A percentile compares a stretch with the other conserved stretches of the same genome.
Conservation (phyloP, 441 rosid genomes). For the Erodium trifolium region DNA sequence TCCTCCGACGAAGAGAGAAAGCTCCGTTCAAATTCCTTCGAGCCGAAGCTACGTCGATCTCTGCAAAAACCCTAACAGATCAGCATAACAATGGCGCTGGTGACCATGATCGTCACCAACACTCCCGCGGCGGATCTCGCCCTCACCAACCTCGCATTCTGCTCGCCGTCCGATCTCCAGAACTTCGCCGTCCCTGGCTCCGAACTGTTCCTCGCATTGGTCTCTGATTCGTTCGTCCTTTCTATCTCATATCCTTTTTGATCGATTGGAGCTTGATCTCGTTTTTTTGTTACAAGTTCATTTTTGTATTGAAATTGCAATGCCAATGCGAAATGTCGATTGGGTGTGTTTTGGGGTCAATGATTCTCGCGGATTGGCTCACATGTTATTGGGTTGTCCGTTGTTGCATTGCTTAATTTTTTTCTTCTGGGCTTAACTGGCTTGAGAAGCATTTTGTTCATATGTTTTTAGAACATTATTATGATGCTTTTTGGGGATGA, state of each 20-base stretch:
- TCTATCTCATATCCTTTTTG: slow-evolving; percentile 73
- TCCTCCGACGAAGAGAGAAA: background rate
- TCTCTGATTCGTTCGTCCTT: slow-evolving; percentile 54
- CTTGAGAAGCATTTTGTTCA: background rate
- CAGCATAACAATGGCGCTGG: slow-evolving; percentile 4
- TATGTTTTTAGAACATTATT: background rate
- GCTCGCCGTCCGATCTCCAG: slow-evolving; percentile 71
- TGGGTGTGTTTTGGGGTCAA: background rate
- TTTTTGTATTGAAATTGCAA: background rate
- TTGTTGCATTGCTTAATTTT: background rate
- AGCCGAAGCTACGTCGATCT: slow-evolving; percentile 10
- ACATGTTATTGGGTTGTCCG: background rate
- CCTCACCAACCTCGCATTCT: slow-evolving; percentile 73
- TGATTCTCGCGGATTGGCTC: background rate
- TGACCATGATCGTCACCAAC: slow-evolving; percentile 61
- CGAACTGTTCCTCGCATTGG: slow-evolving; percentile 57
- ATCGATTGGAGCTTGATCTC: background rate
- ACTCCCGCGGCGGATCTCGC: slow-evolving; percentile 78
- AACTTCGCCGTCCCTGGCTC: slow-evolving; percentile 68
- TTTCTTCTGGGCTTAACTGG: background rate
- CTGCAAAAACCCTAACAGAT: slow-evolving; percentile 6
- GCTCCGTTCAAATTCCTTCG: slow-evolving; percentile 3
- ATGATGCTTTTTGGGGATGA: background rate
- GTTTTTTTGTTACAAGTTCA: background rate
- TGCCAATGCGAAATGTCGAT: background rate